Conservation (phyloP, 1,284 basidiomycete genomes). For the Testicularia cyperi region DNA sequence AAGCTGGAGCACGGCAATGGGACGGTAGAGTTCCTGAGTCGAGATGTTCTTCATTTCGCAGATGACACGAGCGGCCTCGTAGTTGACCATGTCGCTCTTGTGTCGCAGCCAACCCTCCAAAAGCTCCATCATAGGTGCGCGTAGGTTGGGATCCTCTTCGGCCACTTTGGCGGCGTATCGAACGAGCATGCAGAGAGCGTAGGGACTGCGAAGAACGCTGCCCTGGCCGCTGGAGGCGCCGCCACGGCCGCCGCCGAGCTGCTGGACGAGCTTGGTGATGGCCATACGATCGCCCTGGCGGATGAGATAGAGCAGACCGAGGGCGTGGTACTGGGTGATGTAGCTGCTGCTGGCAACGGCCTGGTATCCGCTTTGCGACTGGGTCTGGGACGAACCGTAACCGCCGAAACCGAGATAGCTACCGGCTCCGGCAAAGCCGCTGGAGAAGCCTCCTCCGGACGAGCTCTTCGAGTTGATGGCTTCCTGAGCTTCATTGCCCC, state of each 20-base stretch:
- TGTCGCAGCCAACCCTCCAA: slow-evolving; percentile 94
- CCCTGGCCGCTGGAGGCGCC: slow-evolving; percentile 75
- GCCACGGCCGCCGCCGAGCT: slow-evolving; percentile 62
- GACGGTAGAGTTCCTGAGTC: slow-evolving; percentile 75
- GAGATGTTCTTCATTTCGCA: slow-evolving; percentile 90
- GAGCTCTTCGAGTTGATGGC: slow-evolving; percentile 70
- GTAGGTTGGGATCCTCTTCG: slow-evolving; percentile 79
- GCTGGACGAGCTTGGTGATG: slow-evolving; percentile 98
- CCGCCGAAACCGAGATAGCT: slow-evolving; percentile 58
- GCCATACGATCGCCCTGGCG: slow-evolving; percentile 98
- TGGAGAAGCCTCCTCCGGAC: slow-evolving; percentile 23
- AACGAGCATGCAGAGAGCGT: slow-evolving; percentile 99
- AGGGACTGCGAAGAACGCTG: slow-evolving; percentile 81
- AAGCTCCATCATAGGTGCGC: slow-evolving; percentile 75
- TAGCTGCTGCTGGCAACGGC: slow-evolving; percentile 68
- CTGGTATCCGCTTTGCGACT: slow-evolving; percentile 71
- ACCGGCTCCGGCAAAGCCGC: slow-evolving; percentile 63
- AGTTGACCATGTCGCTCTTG: slow-evolving; percentile 99
- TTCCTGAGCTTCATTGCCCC: slow-evolving; percentile 98
- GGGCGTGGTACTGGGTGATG: slow-evolving; percentile 95
- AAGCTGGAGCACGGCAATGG: slow-evolving; percentile 66
- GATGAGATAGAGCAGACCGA: slow-evolving; percentile 91
- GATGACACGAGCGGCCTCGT: slow-evolving; percentile 94
- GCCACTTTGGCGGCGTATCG: slow-evolving; percentile 95
- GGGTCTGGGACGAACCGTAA: slow-evolving; percentile 33